A percentile compares a stretch with the other conserved stretches of the same genome.
These are phyloP conservation scores for Trametes polyzona DNA, from an alignment of 1,284 basidiomycete genomes.

Conservation along the genomic window DNA sequence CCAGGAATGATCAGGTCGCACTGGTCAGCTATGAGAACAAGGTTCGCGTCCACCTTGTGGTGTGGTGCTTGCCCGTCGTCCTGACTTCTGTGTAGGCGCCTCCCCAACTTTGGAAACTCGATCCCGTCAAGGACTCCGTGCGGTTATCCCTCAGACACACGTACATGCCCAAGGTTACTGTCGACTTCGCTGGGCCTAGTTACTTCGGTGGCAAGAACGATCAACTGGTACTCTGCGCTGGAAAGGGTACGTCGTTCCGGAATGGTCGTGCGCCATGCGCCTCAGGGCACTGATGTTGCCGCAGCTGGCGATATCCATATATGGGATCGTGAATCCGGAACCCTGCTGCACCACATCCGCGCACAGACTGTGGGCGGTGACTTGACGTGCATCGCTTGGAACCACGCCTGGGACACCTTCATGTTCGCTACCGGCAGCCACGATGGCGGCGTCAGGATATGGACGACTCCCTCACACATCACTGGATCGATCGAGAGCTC, in stretches of 20 bases:
- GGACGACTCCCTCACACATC: slow-evolving; percentile 46
- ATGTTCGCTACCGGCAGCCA: slow-evolving; percentile 82
- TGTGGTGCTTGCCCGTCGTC: slow-evolving; percentile 3
- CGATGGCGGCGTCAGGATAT: slow-evolving; percentile 73
- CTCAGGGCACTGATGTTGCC: not conserved
- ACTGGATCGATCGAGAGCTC: slow-evolving; percentile 13
- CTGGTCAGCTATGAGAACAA: slow-evolving; percentile 77
- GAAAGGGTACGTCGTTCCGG: slow-evolving; percentile 55
- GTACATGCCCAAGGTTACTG: slow-evolving; percentile 66
- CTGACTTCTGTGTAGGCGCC: slow-evolving; percentile 52
- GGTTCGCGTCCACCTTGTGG: slow-evolving; percentile 39
- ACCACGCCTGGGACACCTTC: slow-evolving; percentile 67
- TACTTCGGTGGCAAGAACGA: slow-evolving; percentile 80
- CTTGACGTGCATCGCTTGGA: slow-evolving; percentile 79
- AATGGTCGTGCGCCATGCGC: not conserved
- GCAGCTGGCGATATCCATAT: slow-evolving; percentile 79
- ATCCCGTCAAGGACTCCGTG: slow-evolving; percentile 55
- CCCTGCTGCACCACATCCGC: slow-evolving; percentile 66
- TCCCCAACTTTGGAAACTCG: slow-evolving; percentile 81
- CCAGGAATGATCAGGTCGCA: slow-evolving; percentile 62
- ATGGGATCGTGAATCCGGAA: slow-evolving; percentile 80
- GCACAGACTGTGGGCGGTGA: slow-evolving; percentile 65
- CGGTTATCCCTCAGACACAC: slow-evolving; percentile 66
- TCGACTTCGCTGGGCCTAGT: slow-evolving; percentile 80
- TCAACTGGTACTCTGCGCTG: slow-evolving; percentile 75